A percentile compares a stretch with the other conserved stretches of the same genome.
Evolutionary conservation across 106 monocot genomes (phyloP).

Genomic region (Platanthera zijinensis): DNA sequence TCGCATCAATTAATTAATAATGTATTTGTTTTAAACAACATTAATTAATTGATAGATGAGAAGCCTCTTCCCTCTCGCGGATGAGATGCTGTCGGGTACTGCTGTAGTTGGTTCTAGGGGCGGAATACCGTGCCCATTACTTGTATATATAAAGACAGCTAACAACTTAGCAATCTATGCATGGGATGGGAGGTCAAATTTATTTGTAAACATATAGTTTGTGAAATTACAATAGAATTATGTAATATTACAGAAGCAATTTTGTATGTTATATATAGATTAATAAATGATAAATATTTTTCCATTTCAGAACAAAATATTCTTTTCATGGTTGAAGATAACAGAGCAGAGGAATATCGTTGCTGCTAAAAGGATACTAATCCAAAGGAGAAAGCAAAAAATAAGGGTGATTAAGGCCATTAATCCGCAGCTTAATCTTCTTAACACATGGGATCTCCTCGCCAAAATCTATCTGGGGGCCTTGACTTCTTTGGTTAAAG

Average conservation of each 20-base stretch:
- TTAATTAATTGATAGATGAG: too few relatives aligned
- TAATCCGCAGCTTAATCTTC: constrained; percentile 13
- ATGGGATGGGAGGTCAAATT: too few relatives aligned
- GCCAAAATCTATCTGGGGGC: constrained; percentile 7
- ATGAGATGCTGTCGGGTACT: too few relatives aligned
- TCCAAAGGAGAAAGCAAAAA: constrained; percentile 10
- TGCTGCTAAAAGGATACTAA: constrained; percentile 31
- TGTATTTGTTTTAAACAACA: too few relatives aligned
- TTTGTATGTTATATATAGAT: not conserved
- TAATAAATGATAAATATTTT: not conserved
- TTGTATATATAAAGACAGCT: too few relatives aligned
- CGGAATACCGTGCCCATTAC: too few relatives aligned
- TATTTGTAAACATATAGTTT: too few relatives aligned
- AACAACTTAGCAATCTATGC: too few relatives aligned
- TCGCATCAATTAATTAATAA: too few relatives aligned
- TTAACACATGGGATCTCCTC: constrained; percentile 9
- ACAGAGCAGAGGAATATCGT: constrained; percentile 42
- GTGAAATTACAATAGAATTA: too few relatives aligned
- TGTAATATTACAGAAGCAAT: not conserved
- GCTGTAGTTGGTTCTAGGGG: too few relatives aligned
- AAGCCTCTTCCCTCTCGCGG: too few relatives aligned
- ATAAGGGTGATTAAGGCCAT: constrained; percentile 5
- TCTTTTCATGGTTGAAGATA: constrained; percentile 43
- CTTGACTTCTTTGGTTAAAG: constrained; percentile 2
- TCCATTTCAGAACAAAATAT: constrained; percentile 32